Evolutionary conservation across 2,329 filamentous ascomycete species (phyloP), one percentile per base, ranked within the genome.

Genomic region (Cordyceps javanica): DNA sequence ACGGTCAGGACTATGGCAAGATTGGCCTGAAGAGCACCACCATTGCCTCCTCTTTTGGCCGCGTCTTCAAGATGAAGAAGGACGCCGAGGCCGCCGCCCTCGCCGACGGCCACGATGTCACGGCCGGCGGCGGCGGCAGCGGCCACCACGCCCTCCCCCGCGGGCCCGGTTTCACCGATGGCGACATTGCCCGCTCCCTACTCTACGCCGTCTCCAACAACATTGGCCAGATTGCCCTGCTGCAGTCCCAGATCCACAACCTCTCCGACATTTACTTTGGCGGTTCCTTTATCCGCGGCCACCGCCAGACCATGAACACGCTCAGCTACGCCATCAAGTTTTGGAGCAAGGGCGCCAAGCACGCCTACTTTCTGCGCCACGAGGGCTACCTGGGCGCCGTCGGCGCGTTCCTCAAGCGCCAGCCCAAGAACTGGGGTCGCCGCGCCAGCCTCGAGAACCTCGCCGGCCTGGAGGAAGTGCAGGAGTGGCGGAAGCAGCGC

Each of bases 171-270:
- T 97, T 97, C 73, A 85, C 83, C 19, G 80, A 85, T 36, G 86
- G 91, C 68, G 94, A 99, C 72, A 90, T 99, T 62, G 94, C 90
- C 25, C 82, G 93, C 32, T 96, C 91, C 48, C 80, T 99, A 19
- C 82, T 99, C 0, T 99, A 96, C 73, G 94, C 94, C 25, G 91
- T 97, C 64, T 93, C 89, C 70, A 97, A 97, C 77, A 97, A 97
- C 73, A 97, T 97, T 62, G 94, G 94, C 16, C 94, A 99, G 75
- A 96, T 99, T 65, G 91, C 94, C 44, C 97, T 94, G 71, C 79
- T 99, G n/a, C 94, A 97, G 70, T 94, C 91, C 6, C 92, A 97
- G 70, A 94, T 96, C 68, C 93, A 99, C 74, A 83, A 88, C 46
- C 79, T 97, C 26, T 88, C 90, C 62, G 86, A 93, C 68, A 97